A percentile compares a stretch with the other conserved stretches of the same genome.
These are phyloP conservation scores for Catharanthus roseus DNA, from an alignment of 257 asterid genomes.

Conservation along the genomic window DNA sequence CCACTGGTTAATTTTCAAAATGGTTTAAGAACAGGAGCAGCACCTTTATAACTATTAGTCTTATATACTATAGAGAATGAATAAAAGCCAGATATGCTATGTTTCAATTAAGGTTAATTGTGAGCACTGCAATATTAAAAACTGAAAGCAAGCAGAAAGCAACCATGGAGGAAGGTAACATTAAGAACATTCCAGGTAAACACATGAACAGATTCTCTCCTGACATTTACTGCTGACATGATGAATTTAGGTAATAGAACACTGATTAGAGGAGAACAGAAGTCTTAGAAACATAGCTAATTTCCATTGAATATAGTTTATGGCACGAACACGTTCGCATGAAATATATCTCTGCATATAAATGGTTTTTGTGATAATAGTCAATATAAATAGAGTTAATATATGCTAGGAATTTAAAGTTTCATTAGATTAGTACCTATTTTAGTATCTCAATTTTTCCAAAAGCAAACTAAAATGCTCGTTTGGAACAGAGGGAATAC, in stretches of 20 bases:
- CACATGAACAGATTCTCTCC: no score
- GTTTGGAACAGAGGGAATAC: not conserved
- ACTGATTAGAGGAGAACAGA: not conserved
- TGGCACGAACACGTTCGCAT: not conserved
- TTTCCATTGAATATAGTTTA: not conserved
- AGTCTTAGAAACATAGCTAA: not conserved
- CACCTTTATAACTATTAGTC: not conserved
- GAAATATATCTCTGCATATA: no score
- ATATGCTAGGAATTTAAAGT: not conserved
- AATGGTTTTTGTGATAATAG: not conserved
- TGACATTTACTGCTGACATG: not conserved
- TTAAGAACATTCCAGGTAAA: not conserved
- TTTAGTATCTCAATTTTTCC: no score
- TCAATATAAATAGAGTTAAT: not conserved
- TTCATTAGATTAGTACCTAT: not conserved
- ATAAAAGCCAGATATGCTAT: not conserved
- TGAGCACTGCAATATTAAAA: not conserved
- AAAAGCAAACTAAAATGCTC: not conserved
- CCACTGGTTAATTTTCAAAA: conserved; percentile 39
- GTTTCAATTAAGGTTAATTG: not conserved
- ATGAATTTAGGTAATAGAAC: not conserved
- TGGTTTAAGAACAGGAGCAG: conserved; percentile 2
- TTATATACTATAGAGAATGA: not conserved
- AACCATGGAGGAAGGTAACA: not conserved
- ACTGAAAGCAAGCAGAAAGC: not conserved